Evolutionary conservation across 2,329 filamentous ascomycete species (phyloP).

Genomic region (Calonectria multiphialidica): DNA sequence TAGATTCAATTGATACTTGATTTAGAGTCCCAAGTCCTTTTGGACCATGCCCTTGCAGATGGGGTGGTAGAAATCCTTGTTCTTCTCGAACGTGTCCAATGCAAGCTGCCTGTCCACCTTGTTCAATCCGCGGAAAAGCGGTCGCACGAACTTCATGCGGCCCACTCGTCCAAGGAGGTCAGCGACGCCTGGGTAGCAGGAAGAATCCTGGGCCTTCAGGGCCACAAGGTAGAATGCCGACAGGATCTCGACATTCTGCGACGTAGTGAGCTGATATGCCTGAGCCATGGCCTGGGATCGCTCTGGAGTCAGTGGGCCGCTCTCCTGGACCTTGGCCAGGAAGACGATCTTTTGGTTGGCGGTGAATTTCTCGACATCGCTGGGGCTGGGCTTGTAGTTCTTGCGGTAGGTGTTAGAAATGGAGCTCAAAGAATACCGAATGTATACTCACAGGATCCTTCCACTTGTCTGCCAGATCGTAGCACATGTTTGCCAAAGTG

Average conservation of each 20-base stretch:
- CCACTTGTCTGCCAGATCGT: conserved; percentile 87
- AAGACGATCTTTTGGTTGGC: conserved; percentile 95
- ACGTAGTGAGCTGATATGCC: conserved; percentile 79
- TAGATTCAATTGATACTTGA: background rate
- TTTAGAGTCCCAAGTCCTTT: conserved; percentile 76
- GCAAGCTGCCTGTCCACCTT: conserved; percentile 81
- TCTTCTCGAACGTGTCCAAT: conserved; percentile 84
- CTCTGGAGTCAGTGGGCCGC: conserved; percentile 71
- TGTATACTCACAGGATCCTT: conserved; percentile 64
- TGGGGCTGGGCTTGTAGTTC: conserved; percentile 72
- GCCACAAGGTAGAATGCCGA: conserved; percentile 85
- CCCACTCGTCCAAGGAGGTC: conserved; percentile 85
- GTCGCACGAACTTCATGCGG: conserved; percentile 96
- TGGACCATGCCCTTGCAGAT: conserved; percentile 89
- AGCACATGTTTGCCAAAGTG: conserved; percentile 86
- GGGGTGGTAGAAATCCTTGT: conserved; percentile 94
- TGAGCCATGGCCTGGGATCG: conserved; percentile 80
- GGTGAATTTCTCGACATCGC: conserved; percentile 80
- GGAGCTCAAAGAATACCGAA: conserved; percentile 32
- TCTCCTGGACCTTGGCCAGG: conserved; percentile 80
- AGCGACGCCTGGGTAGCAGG: conserved; percentile 77
- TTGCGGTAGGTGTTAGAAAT: conserved; percentile 47
- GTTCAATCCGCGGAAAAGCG: conserved; percentile 82
- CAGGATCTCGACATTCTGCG: conserved; percentile 88
- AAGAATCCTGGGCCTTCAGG: conserved; percentile 78